These are phyloP conservation scores for Curvularia spicifera DNA, from an alignment of 2,329 filamentous ascomycete species.

Conservation along the genomic window DNA sequence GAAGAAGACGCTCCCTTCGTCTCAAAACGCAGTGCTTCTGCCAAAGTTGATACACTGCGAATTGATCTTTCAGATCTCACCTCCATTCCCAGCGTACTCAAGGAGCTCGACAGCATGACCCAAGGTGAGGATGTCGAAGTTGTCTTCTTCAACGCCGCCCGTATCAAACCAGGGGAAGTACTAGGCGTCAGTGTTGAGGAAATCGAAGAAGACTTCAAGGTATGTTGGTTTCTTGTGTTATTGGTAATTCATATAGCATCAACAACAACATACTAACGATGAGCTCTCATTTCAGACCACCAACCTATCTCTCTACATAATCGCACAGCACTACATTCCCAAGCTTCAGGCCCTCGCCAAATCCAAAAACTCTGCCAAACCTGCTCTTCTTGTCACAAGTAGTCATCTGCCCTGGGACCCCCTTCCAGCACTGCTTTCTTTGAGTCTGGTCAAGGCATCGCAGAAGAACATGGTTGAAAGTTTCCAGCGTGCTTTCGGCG, in stretches of 20 bases:
- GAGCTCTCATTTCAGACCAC: slow-evolving; percentile 47
- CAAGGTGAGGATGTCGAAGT: slow-evolving; percentile 51
- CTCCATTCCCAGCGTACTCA: slow-evolving; percentile 49
- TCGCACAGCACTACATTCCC: slow-evolving; percentile 58
- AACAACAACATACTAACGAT: neutral
- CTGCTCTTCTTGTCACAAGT: slow-evolving; percentile 59
- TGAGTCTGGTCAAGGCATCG: slow-evolving; percentile 60
- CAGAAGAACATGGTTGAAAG: slow-evolving; percentile 59
- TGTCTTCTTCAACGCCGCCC: slow-evolving; percentile 61
- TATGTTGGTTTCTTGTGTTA: slow-evolving; percentile 27
- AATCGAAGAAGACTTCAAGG: slow-evolving; percentile 59
- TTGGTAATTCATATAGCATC: neutral
- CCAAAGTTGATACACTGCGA: slow-evolving; percentile 53
- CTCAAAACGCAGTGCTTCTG: slow-evolving; percentile 34
- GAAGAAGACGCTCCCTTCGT: slow-evolving; percentile 45
- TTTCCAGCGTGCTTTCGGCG: slow-evolving; percentile 51
- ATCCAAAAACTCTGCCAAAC: slow-evolving; percentile 44
- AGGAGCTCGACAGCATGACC: slow-evolving; percentile 49
- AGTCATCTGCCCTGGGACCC: slow-evolving; percentile 58
- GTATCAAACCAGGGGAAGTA: slow-evolving; percentile 53
- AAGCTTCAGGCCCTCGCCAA: slow-evolving; percentile 44
- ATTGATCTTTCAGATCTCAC: slow-evolving; percentile 55
- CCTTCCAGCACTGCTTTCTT: slow-evolving; percentile 55
- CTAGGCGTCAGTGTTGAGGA: slow-evolving; percentile 54
- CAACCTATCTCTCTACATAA: slow-evolving; percentile 56